Evolutionary conservation across 768 basidiomycete species (phyloP).

Genomic region (Suillus decipiens): DNA sequence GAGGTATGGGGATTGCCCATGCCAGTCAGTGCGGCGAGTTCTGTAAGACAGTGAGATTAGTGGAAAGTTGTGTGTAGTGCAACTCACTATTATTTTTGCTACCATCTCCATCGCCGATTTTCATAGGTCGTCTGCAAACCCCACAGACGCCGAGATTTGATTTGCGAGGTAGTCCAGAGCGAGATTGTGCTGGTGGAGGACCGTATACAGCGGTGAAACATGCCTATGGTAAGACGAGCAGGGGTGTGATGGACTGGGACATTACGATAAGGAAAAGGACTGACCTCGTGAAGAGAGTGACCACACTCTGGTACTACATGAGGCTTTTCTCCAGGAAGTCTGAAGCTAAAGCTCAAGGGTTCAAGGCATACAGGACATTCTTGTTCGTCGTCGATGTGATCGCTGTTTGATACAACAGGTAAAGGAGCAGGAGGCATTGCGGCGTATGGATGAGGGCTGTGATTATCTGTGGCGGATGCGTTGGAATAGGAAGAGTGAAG

Average conservation of each 20-base stretch:
- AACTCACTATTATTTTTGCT: constrained; percentile 84
- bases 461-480: constrained; percentile 40
- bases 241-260: background rate
- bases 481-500: constrained; percentile 48
- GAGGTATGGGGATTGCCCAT: constrained; percentile 66
- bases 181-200: constrained; percentile 65
- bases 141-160: constrained; percentile 93
- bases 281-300: constrained; percentile 93
- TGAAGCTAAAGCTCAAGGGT: constrained; percentile 88
- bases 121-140: constrained; percentile 96
- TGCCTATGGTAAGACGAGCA: constrained; percentile 51
- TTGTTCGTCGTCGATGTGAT: constrained; percentile 72
- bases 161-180: constrained; percentile 59
- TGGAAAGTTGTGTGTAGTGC: background rate
- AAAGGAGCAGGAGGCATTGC: constrained; percentile 64
- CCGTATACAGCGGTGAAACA: constrained; percentile 98
- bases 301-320: constrained; percentile 98
- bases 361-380: constrained; percentile 98
- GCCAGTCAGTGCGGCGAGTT: constrained; percentile 92
- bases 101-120: constrained; percentile 84
- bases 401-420: constrained; percentile 71
- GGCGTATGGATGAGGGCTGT: constrained; percentile 53
- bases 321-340: constrained; percentile 94
- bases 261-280: constrained; percentile 17
- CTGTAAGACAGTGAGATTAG: constrained; percentile 42